Percentiles rank a stretch among this genome's conserved stretches.
Evolutionary conservation across 2,329 filamentous ascomycete species (phyloP).

Genomic region (Teratosphaeria zuluensis): DNA sequence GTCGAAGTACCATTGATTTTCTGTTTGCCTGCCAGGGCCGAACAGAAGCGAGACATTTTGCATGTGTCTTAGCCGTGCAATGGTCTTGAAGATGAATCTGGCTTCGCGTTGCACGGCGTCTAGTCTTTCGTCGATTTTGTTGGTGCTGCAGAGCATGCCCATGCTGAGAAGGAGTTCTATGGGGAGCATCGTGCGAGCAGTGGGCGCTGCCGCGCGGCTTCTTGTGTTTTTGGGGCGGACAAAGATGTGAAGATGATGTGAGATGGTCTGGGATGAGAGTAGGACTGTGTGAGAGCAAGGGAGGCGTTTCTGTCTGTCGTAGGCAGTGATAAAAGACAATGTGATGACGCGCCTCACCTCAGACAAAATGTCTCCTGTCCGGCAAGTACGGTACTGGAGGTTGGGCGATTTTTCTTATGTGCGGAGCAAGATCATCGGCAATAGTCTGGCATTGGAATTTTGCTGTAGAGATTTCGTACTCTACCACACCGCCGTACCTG

Average conservation of each 20-base stretch:
- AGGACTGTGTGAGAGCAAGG: neutral
- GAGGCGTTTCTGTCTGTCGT: neutral
- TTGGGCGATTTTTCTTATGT: neutral
- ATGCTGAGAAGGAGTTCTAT: neutral
- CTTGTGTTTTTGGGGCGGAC: neutral
- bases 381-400: neutral
- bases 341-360: neutral
- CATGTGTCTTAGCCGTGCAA: slow-evolving; percentile 4
- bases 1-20: neutral
- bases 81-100: slow-evolving; percentile 6
- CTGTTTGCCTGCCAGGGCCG: neutral
- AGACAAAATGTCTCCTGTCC: neutral
- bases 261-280: neutral
- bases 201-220: neutral
- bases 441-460: neutral
- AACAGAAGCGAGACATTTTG: slow-evolving; percentile 6
- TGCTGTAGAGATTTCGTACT: neutral
- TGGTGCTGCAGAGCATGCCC: neutral
- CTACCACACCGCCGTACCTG: neutral
- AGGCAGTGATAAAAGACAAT: neutral
- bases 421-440: neutral
- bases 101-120: slow-evolving; percentile 8
- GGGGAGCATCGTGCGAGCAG: neutral
- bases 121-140: slow-evolving; percentile 2
- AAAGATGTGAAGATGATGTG: neutral